Percentiles rank a stretch among this genome's conserved stretches.
Conservation (phyloP, 2,329 filamentous ascomycete genomes). For the Pseudogymnoascus pannorum region DNA sequence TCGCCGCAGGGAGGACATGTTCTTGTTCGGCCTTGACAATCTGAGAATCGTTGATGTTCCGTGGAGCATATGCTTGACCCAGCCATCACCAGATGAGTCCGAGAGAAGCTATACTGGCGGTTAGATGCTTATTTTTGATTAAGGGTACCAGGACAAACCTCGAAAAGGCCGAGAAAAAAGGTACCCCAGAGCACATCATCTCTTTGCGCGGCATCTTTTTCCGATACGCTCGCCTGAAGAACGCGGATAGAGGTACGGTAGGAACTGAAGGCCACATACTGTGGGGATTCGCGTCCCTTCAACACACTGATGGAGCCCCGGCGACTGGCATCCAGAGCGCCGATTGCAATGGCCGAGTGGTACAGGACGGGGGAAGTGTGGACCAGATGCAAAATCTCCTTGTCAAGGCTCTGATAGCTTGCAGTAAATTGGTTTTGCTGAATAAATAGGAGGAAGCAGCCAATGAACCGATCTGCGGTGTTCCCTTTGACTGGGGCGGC, state of each 20-base stretch:
- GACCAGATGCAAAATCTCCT: conserved; percentile 11
- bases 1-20: conserved; percentile 14
- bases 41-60: conserved; percentile 22
- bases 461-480: conserved; percentile 2
- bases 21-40: conserved; percentile 16
- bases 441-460: conserved; percentile 19
- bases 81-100: conserved; percentile 19
- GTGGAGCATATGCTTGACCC: conserved; percentile 21
- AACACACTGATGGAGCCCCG: not conserved
- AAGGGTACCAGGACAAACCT: conserved; percentile 10
- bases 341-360: conserved; percentile 17
- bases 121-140: not conserved
- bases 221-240: conserved; percentile 13
- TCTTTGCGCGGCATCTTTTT: conserved; percentile 5
- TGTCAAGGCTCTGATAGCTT: conserved; percentile 12
- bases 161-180: conserved; percentile 21
- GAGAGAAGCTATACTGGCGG: conserved; percentile 18
- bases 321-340: conserved; percentile 17
- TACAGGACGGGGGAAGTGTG: conserved; percentile 17
- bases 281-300: conserved; percentile 6
- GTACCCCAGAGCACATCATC: conserved; percentile 20
- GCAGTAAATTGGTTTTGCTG: conserved; percentile 17
- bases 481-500: not conserved
- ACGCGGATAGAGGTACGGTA: conserved; percentile 15
- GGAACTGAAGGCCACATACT: conserved; percentile 14